Base-by-base conservation (phyloP, 2,329 filamentous ascomycete species). In the Teratosphaeria epicoccoides region DNA sequence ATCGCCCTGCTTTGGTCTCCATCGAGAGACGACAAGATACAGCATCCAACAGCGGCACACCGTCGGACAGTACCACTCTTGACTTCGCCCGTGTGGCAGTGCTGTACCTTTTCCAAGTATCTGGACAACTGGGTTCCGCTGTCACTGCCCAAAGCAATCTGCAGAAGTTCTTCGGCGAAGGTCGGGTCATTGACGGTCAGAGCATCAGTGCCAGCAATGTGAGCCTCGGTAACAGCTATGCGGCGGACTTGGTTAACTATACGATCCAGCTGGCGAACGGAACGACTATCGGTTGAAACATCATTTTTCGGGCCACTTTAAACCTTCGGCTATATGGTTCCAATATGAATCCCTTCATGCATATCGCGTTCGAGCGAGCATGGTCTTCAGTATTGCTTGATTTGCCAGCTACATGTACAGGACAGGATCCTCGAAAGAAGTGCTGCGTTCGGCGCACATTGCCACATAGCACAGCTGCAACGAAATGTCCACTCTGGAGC, bases 61-160 rank as follows among this genome's bases (percentile, higher is more conserved):
- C 24, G 26, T 17, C 25, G 12, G 43, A 46, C 29, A 54, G 68
- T 48, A 59, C 65, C 2, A 66, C 61, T 0, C 56, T 67, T 20
- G 71, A 75, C 55, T 76, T 76, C 56, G 73, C 73, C 2, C 68
- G 72, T 22, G 58, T 72, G 14, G 68, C 69, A 12, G 69, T 76
- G 12, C 66, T 76, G 4, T 68, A 73, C 33, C 65, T 74, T 11
- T 61, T 76, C 12, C 72, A 76, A 55, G 64, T 69, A 24, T 68
- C 67, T 6, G 63, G 66, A 4, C 60, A 68, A 26, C 53, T 76
- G 1, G 61, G 70, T 45, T 59, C 58, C 3, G 73, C 73, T 0
- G 69, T 70, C 5, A 67, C 57, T 10, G 74, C 73, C 28, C 73
- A 76, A 52, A 66, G 69, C 43, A 65, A 64, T 6, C 60, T 76